These are phyloP conservation scores for Tylopilus sp. DNA, from an alignment of 768 basidiomycete genomes.

Conservation along the genomic window DNA sequence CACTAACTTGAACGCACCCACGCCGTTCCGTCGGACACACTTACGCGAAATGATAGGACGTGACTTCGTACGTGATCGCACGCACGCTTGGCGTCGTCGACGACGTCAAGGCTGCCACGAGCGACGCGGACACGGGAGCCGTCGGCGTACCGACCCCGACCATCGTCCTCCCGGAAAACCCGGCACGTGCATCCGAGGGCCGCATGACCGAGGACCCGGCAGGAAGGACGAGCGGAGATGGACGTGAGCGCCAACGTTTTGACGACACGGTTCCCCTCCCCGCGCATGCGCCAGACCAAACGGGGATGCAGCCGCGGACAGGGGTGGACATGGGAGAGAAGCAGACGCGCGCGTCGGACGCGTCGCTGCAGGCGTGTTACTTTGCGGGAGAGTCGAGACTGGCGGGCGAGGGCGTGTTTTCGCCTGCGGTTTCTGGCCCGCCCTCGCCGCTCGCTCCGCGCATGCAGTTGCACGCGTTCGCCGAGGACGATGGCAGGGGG, in stretches of 20 bases:
- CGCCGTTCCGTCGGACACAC: slow-evolving; percentile 1
- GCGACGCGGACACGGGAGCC: slow-evolving; percentile 37
- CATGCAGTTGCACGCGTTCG: slow-evolving; percentile 19
- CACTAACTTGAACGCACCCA: background rate
- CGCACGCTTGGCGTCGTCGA: slow-evolving; percentile 79
- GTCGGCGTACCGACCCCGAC: background rate
- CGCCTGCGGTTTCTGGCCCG: slow-evolving; percentile 64
- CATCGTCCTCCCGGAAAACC: background rate
- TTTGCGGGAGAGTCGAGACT: slow-evolving; percentile 54
- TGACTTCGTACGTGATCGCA: slow-evolving; percentile 77
- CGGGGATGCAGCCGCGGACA: background rate
- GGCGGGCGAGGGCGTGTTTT: slow-evolving; percentile 71
- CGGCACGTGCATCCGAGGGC: slow-evolving; percentile 9
- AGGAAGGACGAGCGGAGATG: background rate
- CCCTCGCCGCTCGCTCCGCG: slow-evolving; percentile 59
- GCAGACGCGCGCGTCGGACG: background rate
- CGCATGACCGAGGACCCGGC: slow-evolving; percentile 13
- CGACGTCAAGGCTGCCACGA: slow-evolving; percentile 69
- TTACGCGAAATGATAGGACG: slow-evolving; percentile 48
- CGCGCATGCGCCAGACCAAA: no score
- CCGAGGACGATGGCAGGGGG: slow-evolving; percentile 7
- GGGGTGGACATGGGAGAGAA: background rate
- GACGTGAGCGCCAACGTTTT: background rate
- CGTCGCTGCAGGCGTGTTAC: slow-evolving; percentile 40
- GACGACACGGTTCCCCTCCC: no score